A percentile compares a stretch with the other conserved stretches of the same genome.
Evolutionary conservation across 768 basidiomycete genomes (phyloP).

Genomic region (Cystofilobasidium bisporidii): DNA sequence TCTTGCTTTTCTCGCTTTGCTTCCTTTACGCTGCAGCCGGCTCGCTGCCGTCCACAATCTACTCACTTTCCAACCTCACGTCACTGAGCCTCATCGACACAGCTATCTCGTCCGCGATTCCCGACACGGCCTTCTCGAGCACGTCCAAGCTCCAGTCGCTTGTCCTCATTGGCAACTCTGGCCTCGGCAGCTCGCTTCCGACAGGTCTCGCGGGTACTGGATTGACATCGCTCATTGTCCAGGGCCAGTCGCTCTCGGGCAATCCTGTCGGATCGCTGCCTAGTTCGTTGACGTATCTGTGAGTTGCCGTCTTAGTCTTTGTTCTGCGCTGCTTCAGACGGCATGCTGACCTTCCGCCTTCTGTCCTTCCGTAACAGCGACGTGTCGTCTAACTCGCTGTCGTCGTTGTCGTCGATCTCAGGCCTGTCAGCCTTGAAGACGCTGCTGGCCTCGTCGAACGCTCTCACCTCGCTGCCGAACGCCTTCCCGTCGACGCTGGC

Average conservation of each 20-base stretch:
- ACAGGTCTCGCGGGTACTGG: slow-evolving; percentile 28
- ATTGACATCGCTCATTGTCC: slow-evolving; percentile 36
- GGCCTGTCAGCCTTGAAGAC: slow-evolving; percentile 7
- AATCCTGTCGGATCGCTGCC: slow-evolving; percentile 32
- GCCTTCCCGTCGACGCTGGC: slow-evolving; percentile 35
- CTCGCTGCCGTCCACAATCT: slow-evolving; percentile 33
- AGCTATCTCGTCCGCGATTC: slow-evolving; percentile 34
- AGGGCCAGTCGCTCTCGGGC: slow-evolving; percentile 35
- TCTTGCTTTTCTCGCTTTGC: too few species aligned
- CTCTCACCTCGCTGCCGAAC: slow-evolving; percentile 32
- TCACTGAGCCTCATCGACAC: slow-evolving; percentile 38
- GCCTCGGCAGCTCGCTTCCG: slow-evolving; percentile 37
- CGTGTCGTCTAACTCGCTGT: slow-evolving; percentile 38
- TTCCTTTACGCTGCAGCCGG: slow-evolving; percentile 36
- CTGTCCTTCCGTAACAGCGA: slow-evolving; percentile 32
- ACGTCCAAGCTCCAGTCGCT: slow-evolving; percentile 32
- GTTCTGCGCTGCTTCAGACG: neutral
- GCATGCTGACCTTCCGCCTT: neutral
- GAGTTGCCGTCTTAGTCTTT: neutral
- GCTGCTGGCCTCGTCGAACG: slow-evolving; percentile 35
- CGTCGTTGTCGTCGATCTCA: slow-evolving; percentile 20
- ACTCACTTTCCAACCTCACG: slow-evolving; percentile 32
- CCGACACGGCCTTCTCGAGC: slow-evolving; percentile 29
- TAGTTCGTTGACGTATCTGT: slow-evolving; percentile 37
- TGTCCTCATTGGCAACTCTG: slow-evolving; percentile 36